Conservation (phyloP, 2,329 filamentous ascomycete species). For the Aspergillus persii region DNA sequence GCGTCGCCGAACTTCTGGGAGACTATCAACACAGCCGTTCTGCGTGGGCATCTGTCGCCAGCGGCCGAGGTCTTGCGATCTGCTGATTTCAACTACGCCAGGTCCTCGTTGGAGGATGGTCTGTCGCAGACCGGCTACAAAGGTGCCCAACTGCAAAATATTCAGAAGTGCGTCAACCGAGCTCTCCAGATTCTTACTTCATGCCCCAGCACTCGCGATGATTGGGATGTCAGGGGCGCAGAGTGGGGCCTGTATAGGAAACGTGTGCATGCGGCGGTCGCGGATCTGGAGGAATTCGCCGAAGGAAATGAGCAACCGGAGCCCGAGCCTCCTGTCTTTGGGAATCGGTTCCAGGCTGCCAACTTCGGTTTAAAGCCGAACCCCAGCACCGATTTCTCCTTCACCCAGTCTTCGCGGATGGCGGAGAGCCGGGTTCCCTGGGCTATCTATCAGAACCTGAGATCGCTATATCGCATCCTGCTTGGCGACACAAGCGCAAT, state of each 20-base stretch:
- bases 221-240: constrained; percentile 80
- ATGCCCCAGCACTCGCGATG: constrained; percentile 64
- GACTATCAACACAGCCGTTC: constrained; percentile 67
- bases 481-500: constrained; percentile 75
- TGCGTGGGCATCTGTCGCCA: constrained; percentile 70
- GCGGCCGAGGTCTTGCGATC: constrained; percentile 67
- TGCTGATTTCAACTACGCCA: constrained; percentile 76
- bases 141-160: constrained; percentile 73
- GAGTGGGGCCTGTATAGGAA: constrained; percentile 85
- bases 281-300: constrained; percentile 72
- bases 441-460: constrained; percentile 83
- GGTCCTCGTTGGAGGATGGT: constrained; percentile 61
- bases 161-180: constrained; percentile 68
- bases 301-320: constrained; percentile 64
- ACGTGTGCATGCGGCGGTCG: constrained; percentile 65
- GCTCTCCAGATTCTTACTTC: constrained; percentile 68
- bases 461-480: constrained; percentile 75
- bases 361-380: constrained; percentile 46
- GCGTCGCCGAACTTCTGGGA: constrained; percentile 82
- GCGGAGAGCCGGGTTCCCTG: constrained; percentile 86
- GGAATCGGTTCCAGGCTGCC: constrained; percentile 46
- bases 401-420: constrained; percentile 65
- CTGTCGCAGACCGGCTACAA: constrained; percentile 66
- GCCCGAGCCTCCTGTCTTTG: constrained; percentile 37
- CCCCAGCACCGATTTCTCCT: constrained; percentile 53